Conservation (phyloP, 2,329 filamentous ascomycete genomes). For the Botryosphaeria dothidea region DNA sequence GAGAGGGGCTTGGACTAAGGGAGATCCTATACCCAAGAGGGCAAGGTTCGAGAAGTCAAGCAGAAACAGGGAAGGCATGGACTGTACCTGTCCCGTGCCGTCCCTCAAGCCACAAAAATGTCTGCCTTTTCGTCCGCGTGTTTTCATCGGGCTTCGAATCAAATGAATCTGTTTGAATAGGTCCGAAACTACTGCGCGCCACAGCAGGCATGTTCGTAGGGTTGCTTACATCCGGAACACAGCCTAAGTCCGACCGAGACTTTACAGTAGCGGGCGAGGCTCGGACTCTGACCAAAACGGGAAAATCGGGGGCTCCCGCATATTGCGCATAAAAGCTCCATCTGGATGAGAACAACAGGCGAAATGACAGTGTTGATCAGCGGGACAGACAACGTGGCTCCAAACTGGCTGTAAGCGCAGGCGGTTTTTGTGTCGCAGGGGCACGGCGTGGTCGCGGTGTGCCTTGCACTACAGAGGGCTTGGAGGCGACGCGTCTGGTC, state of each 20-base stretch:
- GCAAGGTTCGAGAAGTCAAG: conserved; percentile 5
- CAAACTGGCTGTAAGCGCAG: background rate
- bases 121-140: background rate
- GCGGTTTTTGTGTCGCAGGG: background rate
- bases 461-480: background rate
- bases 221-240: background rate
- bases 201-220: background rate
- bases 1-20: background rate
- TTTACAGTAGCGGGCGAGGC: background rate
- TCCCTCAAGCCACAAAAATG: background rate
- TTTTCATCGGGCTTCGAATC: no score
- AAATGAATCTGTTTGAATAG: no score
- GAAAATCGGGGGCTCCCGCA: background rate
- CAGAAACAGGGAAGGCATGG: background rate
- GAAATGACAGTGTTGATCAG: background rate
- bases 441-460: background rate
- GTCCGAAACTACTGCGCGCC: background rate
- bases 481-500: background rate
- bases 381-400: background rate
- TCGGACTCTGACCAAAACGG: background rate
- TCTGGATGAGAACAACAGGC: background rate
- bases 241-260: background rate
- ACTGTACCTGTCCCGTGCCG: background rate
- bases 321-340: conserved; percentile 2
- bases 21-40: background rate